Evolutionary conservation across 2,329 filamentous ascomycete genomes (phyloP), one percentile per base, ranked within the genome.

Genomic region (Cordyceps cateniannulata): DNA sequence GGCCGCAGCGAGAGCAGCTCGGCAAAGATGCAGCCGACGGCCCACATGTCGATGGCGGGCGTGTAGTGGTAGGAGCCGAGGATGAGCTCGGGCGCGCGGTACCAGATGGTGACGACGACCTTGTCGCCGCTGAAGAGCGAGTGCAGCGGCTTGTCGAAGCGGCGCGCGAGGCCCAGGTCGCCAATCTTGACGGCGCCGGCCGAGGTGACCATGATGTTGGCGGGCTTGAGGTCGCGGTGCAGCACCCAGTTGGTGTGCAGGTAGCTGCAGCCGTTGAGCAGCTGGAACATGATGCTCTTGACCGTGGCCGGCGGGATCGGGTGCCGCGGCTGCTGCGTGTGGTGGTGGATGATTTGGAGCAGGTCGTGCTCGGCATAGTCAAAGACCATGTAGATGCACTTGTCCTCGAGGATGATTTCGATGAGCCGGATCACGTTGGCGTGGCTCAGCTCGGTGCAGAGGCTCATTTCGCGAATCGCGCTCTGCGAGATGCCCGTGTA

Each of bases 301-400:
- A 99, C 88, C 62, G 91, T 96, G 25, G 86, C 80, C 0, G 93
- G 89, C 1, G 93, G 92, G 62, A 99, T 97, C 6, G 91, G 88
- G 66, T 95, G 90, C 27, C 93, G 84, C 29, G 91, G 87, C 62
- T 93, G 89, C 72, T 96, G 89, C 1, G 90, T 96, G 75, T 99
- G 95, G 72, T 98, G 93, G 72, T 99, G 95, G 67, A 99, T 97
- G 72, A 99, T 98, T 73, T 99, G 95, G 5, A 99, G 81, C 42
- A 99, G 78, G 74, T 99, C 95, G 73, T 99, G 95, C 75, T 99
- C 95, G 66, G 95, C 95, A 73, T 96, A 99, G 74, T 98, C 95
- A 68, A 99, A 98, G 2, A 99, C 93, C 89, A 99, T 99, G 76
- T 93, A 99, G 72, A 99, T 98, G 77, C 93, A 97, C 78, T 98